Conservation (phyloP, 768 basidiomycete species). For the Suillus subluteus region DNA sequence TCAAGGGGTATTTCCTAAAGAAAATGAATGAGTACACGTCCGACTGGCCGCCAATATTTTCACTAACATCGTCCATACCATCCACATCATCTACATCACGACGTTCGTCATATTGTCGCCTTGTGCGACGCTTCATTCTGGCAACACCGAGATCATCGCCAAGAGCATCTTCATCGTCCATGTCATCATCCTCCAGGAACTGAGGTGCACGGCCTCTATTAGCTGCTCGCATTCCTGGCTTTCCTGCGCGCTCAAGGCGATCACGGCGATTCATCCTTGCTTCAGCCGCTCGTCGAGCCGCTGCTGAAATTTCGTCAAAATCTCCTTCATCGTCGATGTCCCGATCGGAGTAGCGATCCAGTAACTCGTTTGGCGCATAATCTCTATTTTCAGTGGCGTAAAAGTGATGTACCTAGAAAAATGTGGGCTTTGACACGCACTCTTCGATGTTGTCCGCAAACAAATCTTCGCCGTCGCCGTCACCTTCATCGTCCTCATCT, state of each 20-base stretch:
- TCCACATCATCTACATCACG: conserved; percentile 90
- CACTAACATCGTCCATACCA: conserved; percentile 80
- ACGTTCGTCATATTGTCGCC: conserved; percentile 93
- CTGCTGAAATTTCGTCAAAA: conserved; percentile 65
- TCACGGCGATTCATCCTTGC: conserved; percentile 87
- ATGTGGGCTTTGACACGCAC: conserved; percentile 45
- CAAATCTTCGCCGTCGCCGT: conserved; percentile 91
- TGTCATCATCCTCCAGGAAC: conserved; percentile 84
- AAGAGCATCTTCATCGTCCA: conserved; percentile 74
- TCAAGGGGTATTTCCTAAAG: conserved; percentile 89
- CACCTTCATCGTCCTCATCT: conserved; percentile 68
- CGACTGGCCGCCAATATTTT: conserved; percentile 3
- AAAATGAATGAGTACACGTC: conserved; percentile 17
- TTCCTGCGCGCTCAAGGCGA: conserved; percentile 67
- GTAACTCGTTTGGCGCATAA: conserved; percentile 78
- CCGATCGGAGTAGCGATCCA: conserved; percentile 87
- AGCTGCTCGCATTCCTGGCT: conserved; percentile 73
- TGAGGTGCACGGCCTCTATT: conserved; percentile 82
- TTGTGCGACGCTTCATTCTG: conserved; percentile 79
- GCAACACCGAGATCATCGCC: conserved; percentile 67
- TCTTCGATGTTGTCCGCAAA: conserved; percentile 79
- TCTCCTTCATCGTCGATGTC: conserved; percentile 86
- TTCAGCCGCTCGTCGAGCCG: conserved; percentile 82
- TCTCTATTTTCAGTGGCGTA: conserved; percentile 52
- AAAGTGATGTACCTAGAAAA: conserved; percentile 16